Evolutionary conservation across 306 rosid species (phyloP), one percentile per base, ranked within the genome.

Genomic region (Prinsepia uniflora): DNA sequence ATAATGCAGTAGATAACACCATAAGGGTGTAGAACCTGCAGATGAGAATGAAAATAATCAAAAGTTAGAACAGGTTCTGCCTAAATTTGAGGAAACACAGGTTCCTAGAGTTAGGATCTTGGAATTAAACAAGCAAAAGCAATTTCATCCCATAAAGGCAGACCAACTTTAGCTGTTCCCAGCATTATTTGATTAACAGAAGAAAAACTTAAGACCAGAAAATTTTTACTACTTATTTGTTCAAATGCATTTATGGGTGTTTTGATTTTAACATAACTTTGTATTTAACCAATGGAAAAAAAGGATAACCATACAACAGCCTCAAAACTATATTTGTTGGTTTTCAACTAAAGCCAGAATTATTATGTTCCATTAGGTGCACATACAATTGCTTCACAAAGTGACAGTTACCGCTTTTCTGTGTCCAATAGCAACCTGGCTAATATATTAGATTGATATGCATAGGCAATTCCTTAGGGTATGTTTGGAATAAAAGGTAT

Each of bases 21-120:
- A 91, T 90, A 48, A 94, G 95, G 47, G 98, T 91, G 84, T 94
- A 94, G 78, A 94, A 94, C 98, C 98, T 94, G 89, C 74, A 85
- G 44, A 78, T 60, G 18, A 55, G 63, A 64, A 81, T 71, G 66
- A 64, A 30, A 63, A 70, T 72, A 59, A 79, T 52, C 60, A 63
- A 65, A 59, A 70, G 22, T 34, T 40, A 76, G 30, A 72, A 13
- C 61, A 5, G 14, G 43, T 43, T 13, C 24, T 2, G 13, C 15
- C 42, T 24, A 22, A 43, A 30, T 19, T 46, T 47, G 24, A 30
- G 44, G 22, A 24, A 22, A 63, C 50, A 4, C 1, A 9, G 15
- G 13, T 50, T 12, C 52, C 17, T 30, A 24, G 65, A 24, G 58
- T 30, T 48, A 24, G 7, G 45, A 15, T 47, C 49, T 17, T 47